Evolutionary conservation across 2,329 filamentous ascomycete genomes (phyloP), one percentile per base, ranked within the genome.

Genomic region (Tothia fuscella): DNA sequence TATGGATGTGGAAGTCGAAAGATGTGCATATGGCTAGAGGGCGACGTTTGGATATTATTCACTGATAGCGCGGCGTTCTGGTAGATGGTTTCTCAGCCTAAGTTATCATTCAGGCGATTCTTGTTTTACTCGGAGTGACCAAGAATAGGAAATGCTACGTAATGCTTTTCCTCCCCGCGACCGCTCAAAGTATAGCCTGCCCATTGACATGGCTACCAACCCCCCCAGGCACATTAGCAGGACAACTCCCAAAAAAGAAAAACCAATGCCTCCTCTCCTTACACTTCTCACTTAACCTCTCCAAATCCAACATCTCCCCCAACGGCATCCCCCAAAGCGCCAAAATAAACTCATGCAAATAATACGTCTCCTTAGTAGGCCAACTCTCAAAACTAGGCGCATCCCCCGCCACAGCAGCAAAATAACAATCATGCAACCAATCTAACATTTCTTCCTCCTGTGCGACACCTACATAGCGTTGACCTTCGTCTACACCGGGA

Each of bases 361-460:
- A 48, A 20, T 58, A 59, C 5, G 51, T 52, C 56, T 54, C 21
- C 50, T 48, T 22, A n/a, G 12, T 21, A 4, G 26, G 22, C 57
- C 74, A 73, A 0, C 71, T 67, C 60, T 85, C 80, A 47, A 84
- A 82, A 0, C 71, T 65, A 16, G 71, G 72, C 10, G 68, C 62
- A 53, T 85, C 80, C 0, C 76, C 75, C 0, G 71, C 76, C 1
- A 80, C 77, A 1, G 73, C 75, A 0, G 78, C 66, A 49, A 85
- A 83, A 40, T 78, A 76, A 48, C 70, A 73, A 51, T 84, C 76
- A 62, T 82, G 80, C 45, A 84, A 47, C 78, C 79, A 85, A 41
- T 73, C 69, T 6, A 74, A 61, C 3, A 78, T 68, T 33, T 69
- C 68, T 36, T 72, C 59, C 38, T 72, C 69, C 48, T 73, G 70